These are phyloP conservation scores for Syncephalis plumigaleata DNA, from an alignment of 371 early-diverging fungal species.

Conservation along the genomic window DNA sequence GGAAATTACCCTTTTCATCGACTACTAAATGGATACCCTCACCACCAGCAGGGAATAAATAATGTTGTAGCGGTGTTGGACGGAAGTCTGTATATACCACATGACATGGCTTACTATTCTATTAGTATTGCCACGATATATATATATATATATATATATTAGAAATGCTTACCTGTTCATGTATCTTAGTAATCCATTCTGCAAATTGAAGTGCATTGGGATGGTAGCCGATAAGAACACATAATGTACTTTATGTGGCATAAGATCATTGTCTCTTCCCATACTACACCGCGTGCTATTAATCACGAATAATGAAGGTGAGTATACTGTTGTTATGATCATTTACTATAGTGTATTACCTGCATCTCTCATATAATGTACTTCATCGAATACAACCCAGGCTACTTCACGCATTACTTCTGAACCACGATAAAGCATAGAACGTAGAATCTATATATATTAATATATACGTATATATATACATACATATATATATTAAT, in stretches of 20 bases:
- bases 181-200: constrained; percentile 95
- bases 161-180: constrained; percentile 40
- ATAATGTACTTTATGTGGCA: constrained; percentile 86
- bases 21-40: constrained; percentile 91
- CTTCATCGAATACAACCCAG: constrained; percentile 99
- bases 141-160: not conserved
- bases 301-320: not conserved
- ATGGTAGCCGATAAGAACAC: constrained; percentile 99
- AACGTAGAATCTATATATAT: constrained; percentile 74
- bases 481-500: too few relatives aligned
- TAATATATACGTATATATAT: not conserved
- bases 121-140: not conserved
- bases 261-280: constrained; percentile 99
- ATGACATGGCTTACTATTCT: constrained; percentile 56
- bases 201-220: constrained; percentile 99
- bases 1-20: constrained; percentile 89
- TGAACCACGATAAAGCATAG: constrained; percentile 98
- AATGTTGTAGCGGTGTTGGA: constrained; percentile 97
- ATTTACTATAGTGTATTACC: constrained; percentile 10
- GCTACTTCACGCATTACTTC: constrained; percentile 98
- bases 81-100: constrained; percentile 99
- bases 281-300: constrained; percentile 95
- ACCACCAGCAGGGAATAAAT: constrained; percentile 84
- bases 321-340: not conserved
- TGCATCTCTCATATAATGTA: constrained; percentile 98